Percentiles rank a stretch among this genome's conserved stretches.
Conservation (phyloP, 2,329 filamentous ascomycete genomes). For the Ramularia collo-cygni region DNA sequence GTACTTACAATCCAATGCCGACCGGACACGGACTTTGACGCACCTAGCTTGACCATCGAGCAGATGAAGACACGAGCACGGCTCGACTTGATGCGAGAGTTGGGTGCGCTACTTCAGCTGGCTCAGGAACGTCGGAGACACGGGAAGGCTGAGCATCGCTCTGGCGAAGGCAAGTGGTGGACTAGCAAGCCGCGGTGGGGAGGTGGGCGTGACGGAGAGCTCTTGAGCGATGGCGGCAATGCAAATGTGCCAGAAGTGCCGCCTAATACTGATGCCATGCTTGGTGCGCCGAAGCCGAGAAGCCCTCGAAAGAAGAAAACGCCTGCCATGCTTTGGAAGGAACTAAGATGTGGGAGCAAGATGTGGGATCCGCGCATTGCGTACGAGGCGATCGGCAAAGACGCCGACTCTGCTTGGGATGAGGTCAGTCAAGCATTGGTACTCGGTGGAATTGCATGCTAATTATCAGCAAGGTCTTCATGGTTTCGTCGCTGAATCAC, state of each 20-base stretch:
- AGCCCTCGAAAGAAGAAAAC: slow-evolving; percentile 32
- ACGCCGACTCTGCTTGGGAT: slow-evolving; percentile 27
- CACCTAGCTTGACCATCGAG: slow-evolving; percentile 19
- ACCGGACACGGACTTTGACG: slow-evolving; percentile 46
- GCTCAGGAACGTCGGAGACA: slow-evolving; percentile 56
- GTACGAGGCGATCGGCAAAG: slow-evolving; percentile 52
- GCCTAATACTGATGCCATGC: slow-evolving; percentile 13
- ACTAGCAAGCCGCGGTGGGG: slow-evolving; percentile 51
- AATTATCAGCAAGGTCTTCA: slow-evolving; percentile 45
- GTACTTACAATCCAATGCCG: slow-evolving; percentile 50
- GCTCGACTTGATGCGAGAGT: slow-evolving; percentile 51
- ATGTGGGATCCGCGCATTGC: slow-evolving; percentile 51
- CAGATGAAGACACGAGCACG: slow-evolving; percentile 22
- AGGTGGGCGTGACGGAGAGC: slow-evolving; percentile 43
- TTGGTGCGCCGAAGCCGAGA: slow-evolving; percentile 4
- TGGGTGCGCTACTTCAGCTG: slow-evolving; percentile 50
- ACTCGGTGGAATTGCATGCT: slow-evolving; percentile 2
- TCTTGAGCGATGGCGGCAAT: slow-evolving; percentile 24
- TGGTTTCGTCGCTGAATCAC: slow-evolving; percentile 57
- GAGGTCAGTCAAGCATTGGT: slow-evolving; percentile 41
- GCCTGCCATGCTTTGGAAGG: slow-evolving; percentile 47
- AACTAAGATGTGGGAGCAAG: slow-evolving; percentile 41
- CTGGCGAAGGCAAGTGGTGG: slow-evolving; percentile 56
- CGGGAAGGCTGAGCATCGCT: slow-evolving; percentile 42
- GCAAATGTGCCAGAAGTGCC: slow-evolving; percentile 23